Conservation (phyloP, 768 basidiomycete genomes). For the Tremella mesenterica region DNA sequence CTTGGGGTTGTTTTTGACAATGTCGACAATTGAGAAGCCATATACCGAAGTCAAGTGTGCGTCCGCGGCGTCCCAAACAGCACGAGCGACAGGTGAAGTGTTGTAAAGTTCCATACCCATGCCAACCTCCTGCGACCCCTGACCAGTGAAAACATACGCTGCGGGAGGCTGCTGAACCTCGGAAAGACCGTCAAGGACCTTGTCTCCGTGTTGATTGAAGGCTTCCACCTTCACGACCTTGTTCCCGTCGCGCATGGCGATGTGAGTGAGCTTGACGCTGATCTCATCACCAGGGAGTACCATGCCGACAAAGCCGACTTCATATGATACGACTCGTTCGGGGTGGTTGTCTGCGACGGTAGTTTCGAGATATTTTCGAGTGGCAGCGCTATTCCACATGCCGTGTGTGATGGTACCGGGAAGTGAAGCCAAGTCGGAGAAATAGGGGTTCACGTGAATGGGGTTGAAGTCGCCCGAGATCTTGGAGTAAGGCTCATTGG, state of each 20-base stretch:
- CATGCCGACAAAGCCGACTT: conserved; percentile 96
- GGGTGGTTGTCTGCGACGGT: conserved; percentile 88
- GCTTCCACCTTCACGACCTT: conserved; percentile 86
- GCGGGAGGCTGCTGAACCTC: conserved; percentile 86
- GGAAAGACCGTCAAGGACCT: conserved; percentile 82
- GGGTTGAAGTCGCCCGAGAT: conserved; percentile 98
- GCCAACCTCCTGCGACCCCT: conserved; percentile 93
- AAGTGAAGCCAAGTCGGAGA: conserved; percentile 82
- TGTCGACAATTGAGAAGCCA: conserved; percentile 97
- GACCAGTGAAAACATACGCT: conserved; percentile 95
- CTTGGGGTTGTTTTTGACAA: conserved; percentile 97
- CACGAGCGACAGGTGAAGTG: conserved; percentile 80
- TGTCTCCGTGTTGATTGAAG: conserved; percentile 72
- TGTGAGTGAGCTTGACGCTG: conserved; percentile 75
- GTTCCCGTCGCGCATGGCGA: conserved; percentile 85
- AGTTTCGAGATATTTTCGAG: conserved; percentile 82
- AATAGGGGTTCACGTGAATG: conserved; percentile 97
- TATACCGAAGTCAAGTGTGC: conserved; percentile 86
- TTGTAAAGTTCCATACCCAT: conserved; percentile 99
- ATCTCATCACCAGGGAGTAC: conserved; percentile 83
- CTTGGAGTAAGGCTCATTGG: conserved; percentile 91
- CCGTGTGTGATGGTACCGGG: conserved; percentile 97
- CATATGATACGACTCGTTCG: conserved; percentile 82
- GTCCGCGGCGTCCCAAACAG: conserved; percentile 96
- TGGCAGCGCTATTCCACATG: conserved; percentile 92